Conservation (phyloP, 495 filamentous ascomycete species). For the Aspergillus saccharolyticus region DNA sequence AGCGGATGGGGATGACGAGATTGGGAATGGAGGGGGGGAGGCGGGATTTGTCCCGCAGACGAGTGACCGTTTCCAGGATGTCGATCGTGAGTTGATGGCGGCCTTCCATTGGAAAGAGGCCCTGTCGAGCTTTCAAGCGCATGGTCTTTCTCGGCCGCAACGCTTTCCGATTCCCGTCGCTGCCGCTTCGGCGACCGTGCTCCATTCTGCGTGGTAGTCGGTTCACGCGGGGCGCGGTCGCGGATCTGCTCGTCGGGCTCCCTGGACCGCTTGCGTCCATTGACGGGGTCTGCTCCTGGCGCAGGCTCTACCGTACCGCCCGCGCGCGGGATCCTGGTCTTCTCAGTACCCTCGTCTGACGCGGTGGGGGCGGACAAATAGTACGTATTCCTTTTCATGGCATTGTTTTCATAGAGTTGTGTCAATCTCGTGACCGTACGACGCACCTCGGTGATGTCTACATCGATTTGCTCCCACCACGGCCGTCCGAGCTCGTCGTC, state of each 20-base stretch:
- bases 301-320: conserved; percentile 25
- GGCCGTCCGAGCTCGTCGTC: conserved; percentile 67
- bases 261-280: conserved; percentile 41
- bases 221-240: conserved; percentile 6
- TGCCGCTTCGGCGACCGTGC: conserved; percentile 39
- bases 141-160: conserved; percentile 1
- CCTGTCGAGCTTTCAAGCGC: conserved; percentile 7
- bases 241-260: conserved; percentile 32
- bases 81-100: conserved; percentile 14
- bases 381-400: conserved; percentile 42
- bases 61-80: conserved; percentile 17
- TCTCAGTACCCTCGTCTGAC: conserved; percentile 26
- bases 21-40: conserved; percentile 2
- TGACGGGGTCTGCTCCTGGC: conserved; percentile 18
- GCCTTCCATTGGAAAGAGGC: conserved; percentile 3
- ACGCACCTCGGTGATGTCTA: conserved; percentile 57
- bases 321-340: conserved; percentile 27
- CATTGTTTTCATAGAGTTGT: conserved; percentile 70
- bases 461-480: conserved; percentile 78
- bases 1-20: conserved; percentile 16
- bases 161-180: conserved; percentile 26
- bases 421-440: conserved; percentile 65
- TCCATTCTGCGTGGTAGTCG: conserved; percentile 20
- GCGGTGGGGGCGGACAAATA: conserved; percentile 35
- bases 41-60: conserved; percentile 7